Evolutionary conservation across 2,329 filamentous ascomycete species (phyloP), one percentile per base, ranked within the genome.

Genomic region (Phyllosticta capitalensis): DNA sequence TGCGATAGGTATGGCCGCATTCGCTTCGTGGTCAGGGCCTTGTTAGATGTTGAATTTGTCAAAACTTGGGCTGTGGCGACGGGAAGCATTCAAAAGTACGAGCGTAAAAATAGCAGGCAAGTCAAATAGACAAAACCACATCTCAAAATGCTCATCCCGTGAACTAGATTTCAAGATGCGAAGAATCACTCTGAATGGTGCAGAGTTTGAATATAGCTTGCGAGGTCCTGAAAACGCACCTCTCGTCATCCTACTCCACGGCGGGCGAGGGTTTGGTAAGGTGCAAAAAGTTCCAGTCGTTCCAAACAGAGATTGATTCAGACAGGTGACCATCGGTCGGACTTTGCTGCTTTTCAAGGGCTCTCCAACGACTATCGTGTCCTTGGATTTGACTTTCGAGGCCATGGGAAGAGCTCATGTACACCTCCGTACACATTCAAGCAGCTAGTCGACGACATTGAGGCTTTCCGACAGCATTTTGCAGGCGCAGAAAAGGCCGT

Each of bases 401-500:
- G 72, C 21, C 72, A 74, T 55, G 72, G 72, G 0, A 63, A 67
- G 33, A 74, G 71, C 61, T 72, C 70, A 0, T 63, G 58, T 9
- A 73, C 71, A 1, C 67, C 64, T 54, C 72, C 71, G 38, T 58
- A 58, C 30, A 54, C 56, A 30, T 58, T 58, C 50, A 54, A 54
- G 6, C 72, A 75, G 63, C 63, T 75, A 6, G 71, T 74, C 5
- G 72, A 74, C 20, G 71, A 75, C 54, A 67, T 75, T 24, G 72
- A 75, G 21, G 67, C 63, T 0, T 55, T 75, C 51, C 33, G 56
- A 3, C 30, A 33, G 45, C 67, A 69, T 24, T 74, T 74, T 63
- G 63, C 64, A 1, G 67, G 64, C 1, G 56, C 58, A 5, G 58
- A 66, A 0, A 51, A 62, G 20, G 67, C 66, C 12, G 67, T 75